Evolutionary conservation across 192 early-diverging fungal species (phyloP).

Genomic region (Funneliformis mosseae): DNA sequence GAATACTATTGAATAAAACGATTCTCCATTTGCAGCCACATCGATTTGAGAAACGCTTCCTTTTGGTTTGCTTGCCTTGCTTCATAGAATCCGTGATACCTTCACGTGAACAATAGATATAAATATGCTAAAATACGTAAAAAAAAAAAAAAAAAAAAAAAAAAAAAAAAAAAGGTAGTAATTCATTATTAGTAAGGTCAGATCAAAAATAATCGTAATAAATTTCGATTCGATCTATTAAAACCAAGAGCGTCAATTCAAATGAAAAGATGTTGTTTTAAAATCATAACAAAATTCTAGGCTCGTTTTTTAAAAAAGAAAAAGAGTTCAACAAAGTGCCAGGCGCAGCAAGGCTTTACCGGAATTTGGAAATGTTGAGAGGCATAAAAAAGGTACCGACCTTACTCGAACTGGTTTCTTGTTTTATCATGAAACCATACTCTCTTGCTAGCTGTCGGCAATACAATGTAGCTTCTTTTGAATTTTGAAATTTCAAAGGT

Average conservation of each 20-base stretch:
- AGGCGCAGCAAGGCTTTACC: constrained; percentile 14
- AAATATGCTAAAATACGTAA: constrained; percentile 51
- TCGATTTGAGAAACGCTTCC: constrained; percentile 56
- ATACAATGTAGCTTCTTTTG: constrained; percentile 43
- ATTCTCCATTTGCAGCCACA: constrained; percentile 66
- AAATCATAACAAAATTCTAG: too few relatives aligned
- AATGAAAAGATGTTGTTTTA: too few relatives aligned
- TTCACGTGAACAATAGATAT: constrained; percentile 63
- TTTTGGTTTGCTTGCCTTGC: constrained; percentile 53
- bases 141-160: not conserved
- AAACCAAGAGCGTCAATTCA: too few relatives aligned
- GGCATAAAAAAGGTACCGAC: constrained; percentile 36
- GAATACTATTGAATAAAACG: constrained; percentile 56
- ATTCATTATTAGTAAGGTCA: not conserved
- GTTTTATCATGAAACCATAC: constrained; percentile 60
- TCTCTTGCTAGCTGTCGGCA: constrained; percentile 52
- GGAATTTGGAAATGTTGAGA: not conserved
- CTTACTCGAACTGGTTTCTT: constrained; percentile 61
- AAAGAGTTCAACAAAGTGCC: too few relatives aligned
- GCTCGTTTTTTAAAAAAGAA: too few relatives aligned
- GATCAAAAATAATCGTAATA: too few relatives aligned
- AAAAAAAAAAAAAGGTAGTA: too few relatives aligned
- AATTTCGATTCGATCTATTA: too few relatives aligned
- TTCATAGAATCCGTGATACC: constrained; percentile 57
- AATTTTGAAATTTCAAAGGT: constrained; percentile 51